phyloP scores from a whole-genome alignment of 1,284 basidiomycete species.

The Papiliotrema flavescens region DNA sequence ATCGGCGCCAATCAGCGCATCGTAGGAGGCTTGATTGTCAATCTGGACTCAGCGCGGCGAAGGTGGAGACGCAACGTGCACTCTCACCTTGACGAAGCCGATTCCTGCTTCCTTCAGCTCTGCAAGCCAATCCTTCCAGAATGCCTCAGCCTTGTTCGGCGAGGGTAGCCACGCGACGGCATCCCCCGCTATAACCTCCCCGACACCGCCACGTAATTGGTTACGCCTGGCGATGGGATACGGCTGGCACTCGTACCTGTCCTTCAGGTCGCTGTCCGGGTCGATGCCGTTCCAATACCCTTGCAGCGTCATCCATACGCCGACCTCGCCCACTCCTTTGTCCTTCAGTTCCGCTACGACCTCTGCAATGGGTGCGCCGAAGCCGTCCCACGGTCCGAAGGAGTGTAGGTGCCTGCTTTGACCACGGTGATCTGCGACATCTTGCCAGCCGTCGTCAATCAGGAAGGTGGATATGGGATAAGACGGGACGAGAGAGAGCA shows the following conservation, averaged over 20 bases:
- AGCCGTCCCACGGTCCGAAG: slow-evolving; percentile 13
- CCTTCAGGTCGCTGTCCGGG: slow-evolving; percentile 19
- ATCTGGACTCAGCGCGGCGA: slow-evolving; percentile 7
- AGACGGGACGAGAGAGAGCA: slow-evolving; percentile 16
- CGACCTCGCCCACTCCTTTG: slow-evolving; percentile 19
- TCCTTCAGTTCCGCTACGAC: slow-evolving; percentile 18
- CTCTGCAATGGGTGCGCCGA: slow-evolving; percentile 15
- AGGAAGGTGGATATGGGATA: slow-evolving; percentile 32
- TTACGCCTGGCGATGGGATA: neutral
- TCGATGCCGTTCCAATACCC: slow-evolving; percentile 39
- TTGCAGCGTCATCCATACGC: slow-evolving; percentile 35
- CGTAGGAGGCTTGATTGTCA: slow-evolving; percentile 29
- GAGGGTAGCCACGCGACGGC: slow-evolving; percentile 17
- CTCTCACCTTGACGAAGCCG: slow-evolving; percentile 33
- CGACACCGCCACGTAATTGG: neutral
- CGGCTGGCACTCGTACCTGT: slow-evolving; percentile 21
- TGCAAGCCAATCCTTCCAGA: slow-evolving; percentile 37
- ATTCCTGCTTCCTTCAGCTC: slow-evolving; percentile 25
- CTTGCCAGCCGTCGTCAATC: slow-evolving; percentile 41
- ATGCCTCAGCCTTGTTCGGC: slow-evolving; percentile 19
- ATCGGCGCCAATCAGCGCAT: slow-evolving; percentile 8
- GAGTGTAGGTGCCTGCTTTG: slow-evolving; percentile 7
- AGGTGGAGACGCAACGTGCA: neutral
- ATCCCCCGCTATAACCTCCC: neutral
- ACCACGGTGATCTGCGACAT: slow-evolving; percentile 5